Conservation (phyloP, 1,284 basidiomycete species). For the Irpex sp. region DNA sequence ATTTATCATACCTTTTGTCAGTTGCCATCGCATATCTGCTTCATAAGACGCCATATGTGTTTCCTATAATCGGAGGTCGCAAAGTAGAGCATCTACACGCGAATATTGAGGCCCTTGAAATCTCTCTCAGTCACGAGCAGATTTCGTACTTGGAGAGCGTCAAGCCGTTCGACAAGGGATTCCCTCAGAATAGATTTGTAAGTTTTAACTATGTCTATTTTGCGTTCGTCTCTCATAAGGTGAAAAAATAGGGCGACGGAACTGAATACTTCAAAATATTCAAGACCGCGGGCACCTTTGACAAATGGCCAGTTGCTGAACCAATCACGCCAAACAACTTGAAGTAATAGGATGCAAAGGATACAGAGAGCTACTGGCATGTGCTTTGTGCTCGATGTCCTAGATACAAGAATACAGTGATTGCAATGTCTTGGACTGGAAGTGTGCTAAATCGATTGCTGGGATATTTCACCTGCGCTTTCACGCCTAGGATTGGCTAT, state of each 20-base stretch:
- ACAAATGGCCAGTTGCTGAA: conserved; percentile 15
- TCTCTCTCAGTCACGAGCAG: conserved; percentile 20
- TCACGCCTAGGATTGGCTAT: too few species aligned
- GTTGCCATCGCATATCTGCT: conserved; percentile 24
- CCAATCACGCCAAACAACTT: conserved; percentile 6
- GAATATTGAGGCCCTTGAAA: conserved; percentile 22
- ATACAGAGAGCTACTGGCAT: not conserved
- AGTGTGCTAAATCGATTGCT: too few species aligned
- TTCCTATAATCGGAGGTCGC: conserved; percentile 23
- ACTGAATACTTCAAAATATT: conserved; percentile 9
- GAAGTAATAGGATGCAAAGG: not conserved
- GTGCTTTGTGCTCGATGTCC: too few species aligned
- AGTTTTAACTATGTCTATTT: not conserved
- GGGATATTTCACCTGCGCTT: too few species aligned
- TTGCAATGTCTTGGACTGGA: too few species aligned
- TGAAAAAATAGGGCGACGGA: conserved; percentile 14
- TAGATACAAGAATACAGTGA: too few species aligned
- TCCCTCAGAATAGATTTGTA: conserved; percentile 19
- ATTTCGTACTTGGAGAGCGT: conserved; percentile 17
- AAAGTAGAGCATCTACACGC: conserved; percentile 23
- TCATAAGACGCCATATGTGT: conserved; percentile 22
- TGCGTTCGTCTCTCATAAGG: not conserved
- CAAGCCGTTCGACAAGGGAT: conserved; percentile 17
- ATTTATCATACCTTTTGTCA: not conserved
- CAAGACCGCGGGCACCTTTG: conserved; percentile 12